Base-by-base conservation (phyloP, 352 stramenopile species). In the Phytophthora ohioensis region DNA sequence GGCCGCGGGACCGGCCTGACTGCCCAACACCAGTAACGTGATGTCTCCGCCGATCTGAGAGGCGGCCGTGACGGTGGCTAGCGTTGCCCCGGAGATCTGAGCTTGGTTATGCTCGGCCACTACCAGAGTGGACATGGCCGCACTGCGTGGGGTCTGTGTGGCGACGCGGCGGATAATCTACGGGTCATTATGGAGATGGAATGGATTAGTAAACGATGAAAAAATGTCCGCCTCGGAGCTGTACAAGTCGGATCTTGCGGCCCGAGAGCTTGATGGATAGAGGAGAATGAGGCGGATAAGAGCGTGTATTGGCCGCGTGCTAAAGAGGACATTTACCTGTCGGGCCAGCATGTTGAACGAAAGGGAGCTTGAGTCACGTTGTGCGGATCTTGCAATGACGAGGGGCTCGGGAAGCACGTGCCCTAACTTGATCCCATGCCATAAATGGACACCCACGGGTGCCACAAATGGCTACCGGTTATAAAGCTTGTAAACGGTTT, bases 51-150 rank as follows among this genome's bases (percentile, higher is more conserved):
- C 88, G 57, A 98, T 87, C 73, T 96, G 79, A 35, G 73, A 71
- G 4, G 94, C 92, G 13, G 94, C 94, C 53, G 93, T 98, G 35
- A 98, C 78, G 15, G 91, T 87, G 67, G 84, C 84, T 51, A 98
- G 76, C 57, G 94, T 97, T 46, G 73, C 82, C 17, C 79, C 72
- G 0, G 82, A 92, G 31, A 97, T 67, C 32, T 85, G 75, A 57
- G 82, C 75, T 47, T 79, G 73, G 78, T 97, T 94, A 80, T 96
- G 89, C 77, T 97, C 91, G 54, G 91, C 91, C 54, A 97, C 75
- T 36, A 97, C 88, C n/a, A 97, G 73, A 42, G 88, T 94, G 57
- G 88, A 93, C 58, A 96, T 80, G 52, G 68, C 73, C 42, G 70
- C 59, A 17, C 41, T 57, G 36, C 68, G 62, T 11, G 72, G 34